Percentiles rank a stretch among this genome's conserved stretches.
Evolutionary conservation across 208 protist species (phyloP).

Genomic region (Crithidia expoeki): DNA sequence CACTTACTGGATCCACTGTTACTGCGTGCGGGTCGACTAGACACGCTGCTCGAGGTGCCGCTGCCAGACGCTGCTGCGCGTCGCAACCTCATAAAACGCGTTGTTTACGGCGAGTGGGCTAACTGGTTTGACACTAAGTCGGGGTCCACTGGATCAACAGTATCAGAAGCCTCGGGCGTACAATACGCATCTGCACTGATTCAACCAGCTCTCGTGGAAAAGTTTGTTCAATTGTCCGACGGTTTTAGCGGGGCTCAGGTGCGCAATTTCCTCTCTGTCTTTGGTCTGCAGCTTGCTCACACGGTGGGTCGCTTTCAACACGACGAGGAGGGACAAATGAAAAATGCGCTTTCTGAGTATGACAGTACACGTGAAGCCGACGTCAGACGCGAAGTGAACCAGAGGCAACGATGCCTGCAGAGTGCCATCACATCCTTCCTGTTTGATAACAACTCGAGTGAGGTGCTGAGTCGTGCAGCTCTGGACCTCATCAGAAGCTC

Average conservation of each 20-base stretch:
- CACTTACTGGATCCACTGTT: constrained; percentile 71
- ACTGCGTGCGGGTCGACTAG: constrained; percentile 78
- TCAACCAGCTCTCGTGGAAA: constrained; percentile 32
- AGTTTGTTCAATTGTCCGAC: constrained; percentile 48
- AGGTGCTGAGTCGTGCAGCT: constrained; percentile 1
- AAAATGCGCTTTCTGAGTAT: neutral
- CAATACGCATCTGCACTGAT: neutral
- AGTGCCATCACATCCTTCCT: constrained; percentile 4
- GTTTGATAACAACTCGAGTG: neutral
- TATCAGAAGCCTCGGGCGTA: no score
- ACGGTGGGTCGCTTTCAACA: neutral
- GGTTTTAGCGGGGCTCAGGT: constrained; percentile 66
- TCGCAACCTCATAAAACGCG: constrained; percentile 39
- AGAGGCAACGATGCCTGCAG: constrained; percentile 7
- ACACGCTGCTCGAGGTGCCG: constrained; percentile 74
- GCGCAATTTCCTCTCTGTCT: constrained; percentile 54
- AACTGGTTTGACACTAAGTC: constrained; percentile 37
- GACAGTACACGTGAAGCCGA: neutral
- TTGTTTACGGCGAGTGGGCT: constrained; percentile 72
- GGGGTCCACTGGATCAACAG: neutral
- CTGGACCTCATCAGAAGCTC: neutral
- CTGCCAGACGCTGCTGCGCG: constrained; percentile 61
- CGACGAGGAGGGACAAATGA: neutral
- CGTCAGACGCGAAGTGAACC: neutral
- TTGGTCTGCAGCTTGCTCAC: constrained; percentile 53